Evolutionary conservation across 371 early-diverging fungal genomes (phyloP).

Genomic region (Rhizopus delemar): DNA sequence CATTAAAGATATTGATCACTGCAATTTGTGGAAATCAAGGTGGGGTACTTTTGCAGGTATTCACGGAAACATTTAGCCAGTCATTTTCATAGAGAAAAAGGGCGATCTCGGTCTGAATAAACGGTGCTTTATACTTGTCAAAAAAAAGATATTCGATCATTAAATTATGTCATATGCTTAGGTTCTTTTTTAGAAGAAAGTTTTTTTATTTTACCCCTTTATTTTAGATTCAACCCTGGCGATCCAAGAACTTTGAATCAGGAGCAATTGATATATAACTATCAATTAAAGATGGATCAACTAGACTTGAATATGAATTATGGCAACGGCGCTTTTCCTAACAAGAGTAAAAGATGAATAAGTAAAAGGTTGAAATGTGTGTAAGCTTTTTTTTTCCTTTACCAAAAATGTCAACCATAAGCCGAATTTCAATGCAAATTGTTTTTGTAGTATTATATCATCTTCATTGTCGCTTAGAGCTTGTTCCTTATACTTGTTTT

Average conservation of each 20-base stretch:
- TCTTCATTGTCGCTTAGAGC: slow-evolving; percentile 1
- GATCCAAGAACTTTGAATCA: background rate
- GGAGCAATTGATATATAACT: background rate
- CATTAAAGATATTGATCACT: too few relatives aligned
- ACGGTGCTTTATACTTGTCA: too few relatives aligned
- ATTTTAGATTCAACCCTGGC: background rate
- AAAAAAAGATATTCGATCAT: too few relatives aligned
- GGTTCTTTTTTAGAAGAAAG: too few relatives aligned
- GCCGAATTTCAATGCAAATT: slow-evolving; percentile 38
- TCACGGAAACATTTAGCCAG: too few relatives aligned
- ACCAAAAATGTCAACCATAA: slow-evolving; percentile 36
- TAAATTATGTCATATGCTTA: too few relatives aligned
- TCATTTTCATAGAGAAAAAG: too few relatives aligned
- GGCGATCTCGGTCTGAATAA: too few relatives aligned
- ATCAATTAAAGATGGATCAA: background rate
- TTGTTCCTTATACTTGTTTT: slow-evolving; percentile 8
- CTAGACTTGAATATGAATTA: background rate
- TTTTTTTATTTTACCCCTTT: background rate
- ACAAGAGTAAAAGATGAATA: background rate
- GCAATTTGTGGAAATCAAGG: too few relatives aligned
- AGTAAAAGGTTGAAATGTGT: background rate
- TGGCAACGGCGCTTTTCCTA: background rate
- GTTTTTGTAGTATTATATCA: slow-evolving; percentile 14
- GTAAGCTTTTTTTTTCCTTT: slow-evolving; percentile 4
- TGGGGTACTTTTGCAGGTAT: too few relatives aligned